These are phyloP conservation scores for Gymnopilus junonius DNA, from an alignment of 768 basidiomycete genomes.

Conservation along the genomic window DNA sequence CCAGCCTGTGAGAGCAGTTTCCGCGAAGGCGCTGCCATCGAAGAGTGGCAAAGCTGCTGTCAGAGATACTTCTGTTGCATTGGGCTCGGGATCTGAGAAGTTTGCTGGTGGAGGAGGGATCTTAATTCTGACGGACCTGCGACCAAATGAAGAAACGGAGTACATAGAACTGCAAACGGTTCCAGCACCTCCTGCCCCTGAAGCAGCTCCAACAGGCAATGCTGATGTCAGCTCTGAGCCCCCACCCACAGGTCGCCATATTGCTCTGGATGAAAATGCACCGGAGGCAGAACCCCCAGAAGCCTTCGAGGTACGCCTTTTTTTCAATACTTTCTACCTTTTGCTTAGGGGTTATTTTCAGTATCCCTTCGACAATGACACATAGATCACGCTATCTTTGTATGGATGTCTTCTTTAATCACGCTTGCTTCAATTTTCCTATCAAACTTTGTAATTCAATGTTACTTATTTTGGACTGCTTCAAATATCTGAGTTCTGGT, in stretches of 20 bases:
- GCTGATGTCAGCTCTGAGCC: conserved; percentile 35
- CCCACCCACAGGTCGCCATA: conserved; percentile 52
- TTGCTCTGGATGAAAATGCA: conserved; percentile 70
- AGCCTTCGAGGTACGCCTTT: conserved; percentile 76
- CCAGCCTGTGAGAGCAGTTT: conserved; percentile 86
- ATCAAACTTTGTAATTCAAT: conserved; percentile 24
- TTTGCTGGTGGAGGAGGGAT: conserved; percentile 88
- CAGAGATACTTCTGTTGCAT: conserved; percentile 32
- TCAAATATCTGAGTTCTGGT: background rate
- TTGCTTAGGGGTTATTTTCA: conserved; percentile 36
- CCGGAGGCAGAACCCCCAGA: conserved; percentile 79
- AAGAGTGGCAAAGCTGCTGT: conserved; percentile 38
- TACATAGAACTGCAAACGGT: conserved; percentile 65
- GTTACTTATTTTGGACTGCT: conserved; percentile 4
- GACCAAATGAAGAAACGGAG: conserved; percentile 72
- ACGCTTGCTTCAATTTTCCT: conserved; percentile 17
- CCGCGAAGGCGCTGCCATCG: conserved; percentile 43
- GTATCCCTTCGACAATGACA: conserved; percentile 80
- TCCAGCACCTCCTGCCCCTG: conserved; percentile 29
- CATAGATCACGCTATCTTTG: conserved; percentile 37
- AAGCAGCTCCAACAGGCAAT: conserved; percentile 31
- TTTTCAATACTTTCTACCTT: conserved; percentile 6
- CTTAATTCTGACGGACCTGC: conserved; percentile 77
- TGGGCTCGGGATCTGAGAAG: conserved; percentile 53
- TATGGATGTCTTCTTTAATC: conserved; percentile 21